A percentile compares a stretch with the other conserved stretches of the same genome.
Conservation (phyloP, 73 alveolate genomes). For the Durusdinium trenchii region DNA sequence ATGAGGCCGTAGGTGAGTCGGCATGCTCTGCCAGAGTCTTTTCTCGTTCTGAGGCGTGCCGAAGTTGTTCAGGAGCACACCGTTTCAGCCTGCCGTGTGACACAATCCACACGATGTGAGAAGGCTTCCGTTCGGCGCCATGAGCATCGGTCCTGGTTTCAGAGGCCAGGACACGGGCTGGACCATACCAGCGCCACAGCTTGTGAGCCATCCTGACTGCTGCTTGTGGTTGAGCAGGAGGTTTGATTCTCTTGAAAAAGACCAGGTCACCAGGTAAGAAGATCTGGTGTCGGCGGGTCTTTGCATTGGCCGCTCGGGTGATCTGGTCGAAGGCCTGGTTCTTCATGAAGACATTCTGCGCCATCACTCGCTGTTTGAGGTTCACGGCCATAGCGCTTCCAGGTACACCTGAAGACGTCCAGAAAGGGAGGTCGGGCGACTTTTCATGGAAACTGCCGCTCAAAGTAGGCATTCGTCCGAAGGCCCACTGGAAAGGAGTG, state of each 20-base stretch:
- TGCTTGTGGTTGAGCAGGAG: neutral
- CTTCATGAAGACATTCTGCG: neutral
- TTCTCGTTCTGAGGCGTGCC: neutral
- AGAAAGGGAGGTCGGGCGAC: neutral
- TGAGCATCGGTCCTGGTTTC: no score
- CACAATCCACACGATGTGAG: no score
- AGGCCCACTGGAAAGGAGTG: neutral
- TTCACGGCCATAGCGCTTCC: neutral
- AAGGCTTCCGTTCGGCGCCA: no score
- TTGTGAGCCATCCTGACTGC: no score
- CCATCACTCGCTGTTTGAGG: neutral
- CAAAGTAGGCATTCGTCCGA: neutral
- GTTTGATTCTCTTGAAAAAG: neutral
- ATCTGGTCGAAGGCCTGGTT: neutral
- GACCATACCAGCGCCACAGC: no score
- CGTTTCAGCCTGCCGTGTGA: neutral
- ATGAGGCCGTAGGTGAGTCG: neutral
- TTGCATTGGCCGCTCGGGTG: neutral
- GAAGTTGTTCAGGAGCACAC: no score
- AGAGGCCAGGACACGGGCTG: no score
- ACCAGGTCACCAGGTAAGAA: no score
- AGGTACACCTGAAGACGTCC: neutral
- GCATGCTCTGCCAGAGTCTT: neutral
- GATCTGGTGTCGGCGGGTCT: neutral
- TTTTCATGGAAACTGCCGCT: neutral